Evolutionary conservation across 768 basidiomycete species (phyloP), one percentile per base, ranked within the genome.

Genomic region (Melanogaster broomeanus): DNA sequence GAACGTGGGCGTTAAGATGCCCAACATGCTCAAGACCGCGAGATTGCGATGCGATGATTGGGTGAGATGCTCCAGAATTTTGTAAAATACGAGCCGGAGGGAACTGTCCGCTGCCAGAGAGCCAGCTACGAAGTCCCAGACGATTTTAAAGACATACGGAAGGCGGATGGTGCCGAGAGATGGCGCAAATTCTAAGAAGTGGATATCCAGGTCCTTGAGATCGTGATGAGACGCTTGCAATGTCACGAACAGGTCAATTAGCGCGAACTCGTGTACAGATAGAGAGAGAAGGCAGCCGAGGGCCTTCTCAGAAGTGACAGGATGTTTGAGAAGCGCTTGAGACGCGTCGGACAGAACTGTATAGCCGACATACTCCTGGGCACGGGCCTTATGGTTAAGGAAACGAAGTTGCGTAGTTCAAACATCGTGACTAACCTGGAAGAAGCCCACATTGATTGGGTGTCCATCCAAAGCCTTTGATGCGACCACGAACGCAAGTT

Each of bases 221-320:
- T 77, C 72, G 37, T 76, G 70, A 16, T 66, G 56, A 1, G 57
- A 53, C 13, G 67, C 59, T 19, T 62, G 64, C n/a, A 83, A 62
- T 21, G 70, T 70, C 21, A 69, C 67, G 65, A 92, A 90, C 45
- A 84, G 67, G 25, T 75, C 72, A 11, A 77, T 72, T 18, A 85
- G 58, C 2, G 80, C 73, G 57, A 89, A 85, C 61, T 91, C 80
- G 51, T 82, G 77, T 22, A 90, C 66, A 0, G 87, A 77, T 37
- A 94, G 75, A 1, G 82, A 79, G 10, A 91, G 77, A 3, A 92
- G 71, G 53, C 85, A 81, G 5, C 88, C 88, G 9, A 90, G 66
- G 0, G 81, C 80, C 45, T 79, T 76, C 45, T 84, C 78, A 19
- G 77, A 67, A 0, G 80, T 80, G 46, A 66, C 61, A 18, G 68